Base-by-base conservation (phyloP, 805 yeast species). In the Scheffersomyces stipitis region DNA sequence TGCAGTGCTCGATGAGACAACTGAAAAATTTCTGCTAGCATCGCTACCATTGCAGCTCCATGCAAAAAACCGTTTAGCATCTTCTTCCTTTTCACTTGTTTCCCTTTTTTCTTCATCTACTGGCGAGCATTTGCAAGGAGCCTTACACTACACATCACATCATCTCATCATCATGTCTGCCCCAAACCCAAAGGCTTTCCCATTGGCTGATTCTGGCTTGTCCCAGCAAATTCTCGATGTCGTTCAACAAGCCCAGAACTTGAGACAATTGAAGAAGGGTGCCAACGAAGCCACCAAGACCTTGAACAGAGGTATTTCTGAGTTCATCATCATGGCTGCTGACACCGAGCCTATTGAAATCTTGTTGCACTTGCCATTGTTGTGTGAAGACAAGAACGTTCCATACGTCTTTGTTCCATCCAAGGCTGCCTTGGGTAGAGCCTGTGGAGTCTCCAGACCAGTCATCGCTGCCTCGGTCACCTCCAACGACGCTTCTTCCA, bases 221-320 rank as follows among this genome's bases (percentile, higher is more conserved):
- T 75, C 96, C 52, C 97, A 93, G 76, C 97, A 91, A 75, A 91
- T 93, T 70, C 80, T 93, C 64, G 98, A 93, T 60, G 90, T 93
- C 65, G 93, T 87, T 58, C 99, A 93, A 76, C 99, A 93, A 76
- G 88, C 97, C 45, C 90, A 95, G 60, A 89, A 86, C 75, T 80
- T 93, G 66, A 89, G 98, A 78, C 99, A 93, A 75, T 81, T 93
- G 71, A 93, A 93, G 81, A 93, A 93, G 73, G 99, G 99, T 73
- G 99, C 99, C 55, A 93, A 93, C 70, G 99, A 93, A 76, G 96
- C 98, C 62, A 93, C 97, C 73, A 91, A 91, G 80, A 91, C 97
- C 58, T 80, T 91, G 74, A 91, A 91, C 86, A 86, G 98, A 79
- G 99, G 99, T 83, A 91, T 91, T 62, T 86, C 97, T 58, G 99